Evolutionary conservation across 257 asterid genomes (phyloP), one percentile per base, ranked within the genome.

Genomic region (Solanum chmielewskii): DNA sequence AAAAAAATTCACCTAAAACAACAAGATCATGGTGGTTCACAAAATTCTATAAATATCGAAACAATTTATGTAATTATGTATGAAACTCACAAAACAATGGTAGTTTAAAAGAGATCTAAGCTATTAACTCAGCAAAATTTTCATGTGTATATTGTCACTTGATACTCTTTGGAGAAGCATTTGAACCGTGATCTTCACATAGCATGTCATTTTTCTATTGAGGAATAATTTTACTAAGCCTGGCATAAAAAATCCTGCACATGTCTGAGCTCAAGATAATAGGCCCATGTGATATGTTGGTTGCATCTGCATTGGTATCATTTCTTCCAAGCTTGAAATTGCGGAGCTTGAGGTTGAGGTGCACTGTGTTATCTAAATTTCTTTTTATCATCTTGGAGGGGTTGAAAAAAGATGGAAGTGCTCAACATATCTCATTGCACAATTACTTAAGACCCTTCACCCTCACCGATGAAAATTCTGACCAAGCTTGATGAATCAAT

Each of bases 381-480:
- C 97, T 9, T 85, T 95, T 91, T 86, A 89, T 90, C 27, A 87
- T 93, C 90, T 88, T 95, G 91, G 96, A 93, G 39, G 87, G 87
- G 56, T 77, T 95, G 39, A 52, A 90, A 83, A 42, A 90, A 88
- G 4, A 88, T 94, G 27, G 94, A 52, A 90, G 96, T 94, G 87
- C 95, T 95, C 56, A 95, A 95, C 93, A 92, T 95, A 85, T 93
- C 98, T 27, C 96, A 94, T 45, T 95, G 97, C 86, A 69, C 91
- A 4, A 86, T 94, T 25, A 73, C 92, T 73, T 97, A 95, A 41
- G 89, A 23, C 21, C 90, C 90, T 59, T 91, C 91, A 2, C 88
- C 91, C 7, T 89, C 91, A 23, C 92, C 90, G 0, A 89, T 85
- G 71, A 59, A 84, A 78, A 87, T 90, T 25, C 85, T 94, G 23